These are phyloP conservation scores for Aspergillus sparsus DNA, from an alignment of 495 filamentous ascomycete genomes.

Conservation along the genomic window DNA sequence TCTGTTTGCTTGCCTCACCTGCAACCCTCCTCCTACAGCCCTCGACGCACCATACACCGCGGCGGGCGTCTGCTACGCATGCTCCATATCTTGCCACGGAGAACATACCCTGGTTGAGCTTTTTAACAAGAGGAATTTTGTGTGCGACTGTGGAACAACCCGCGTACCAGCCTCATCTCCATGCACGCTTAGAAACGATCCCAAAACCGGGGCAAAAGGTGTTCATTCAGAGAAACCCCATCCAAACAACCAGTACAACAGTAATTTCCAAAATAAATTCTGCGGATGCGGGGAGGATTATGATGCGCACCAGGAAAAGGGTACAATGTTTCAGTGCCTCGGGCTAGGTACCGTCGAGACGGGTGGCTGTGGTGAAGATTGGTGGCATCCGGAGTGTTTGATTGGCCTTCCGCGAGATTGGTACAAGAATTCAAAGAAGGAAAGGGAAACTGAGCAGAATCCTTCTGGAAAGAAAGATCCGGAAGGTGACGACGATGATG, in stretches of 20 bases:
- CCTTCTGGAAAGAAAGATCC: neutral
- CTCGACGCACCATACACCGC: slow-evolving; percentile 63
- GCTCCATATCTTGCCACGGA: slow-evolving; percentile 94
- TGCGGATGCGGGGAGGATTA: slow-evolving; percentile 89
- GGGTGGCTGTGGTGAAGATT: slow-evolving; percentile 95
- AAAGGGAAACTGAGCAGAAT: slow-evolving; percentile 38
- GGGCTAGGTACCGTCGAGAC: slow-evolving; percentile 77
- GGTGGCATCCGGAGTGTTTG: slow-evolving; percentile 97
- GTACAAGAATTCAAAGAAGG: slow-evolving; percentile 37
- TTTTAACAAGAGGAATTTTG: slow-evolving; percentile 92
- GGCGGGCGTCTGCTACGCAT: slow-evolving; percentile 92
- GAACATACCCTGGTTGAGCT: slow-evolving; percentile 95
- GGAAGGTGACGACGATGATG: slow-evolving; percentile 31
- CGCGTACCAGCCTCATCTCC: slow-evolving; percentile 67
- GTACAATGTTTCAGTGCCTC: slow-evolving; percentile 99
- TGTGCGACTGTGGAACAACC: slow-evolving; percentile 94
- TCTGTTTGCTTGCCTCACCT: slow-evolving; percentile 89
- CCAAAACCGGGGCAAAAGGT: slow-evolving; percentile 70
- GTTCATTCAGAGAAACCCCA: slow-evolving; percentile 73
- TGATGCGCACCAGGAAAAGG: slow-evolving; percentile 80
- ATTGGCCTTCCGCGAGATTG: slow-evolving; percentile 68
- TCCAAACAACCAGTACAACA: slow-evolving; percentile 81
- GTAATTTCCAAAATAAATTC: slow-evolving; percentile 91
- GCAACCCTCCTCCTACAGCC: slow-evolving; percentile 73
- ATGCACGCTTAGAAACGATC: slow-evolving; percentile 77